A percentile compares a stretch with the other conserved stretches of the same genome.
phyloP scores from a whole-genome alignment of 2,329 filamentous ascomycete genomes.

The Neofusicoccum umdonicola region DNA sequence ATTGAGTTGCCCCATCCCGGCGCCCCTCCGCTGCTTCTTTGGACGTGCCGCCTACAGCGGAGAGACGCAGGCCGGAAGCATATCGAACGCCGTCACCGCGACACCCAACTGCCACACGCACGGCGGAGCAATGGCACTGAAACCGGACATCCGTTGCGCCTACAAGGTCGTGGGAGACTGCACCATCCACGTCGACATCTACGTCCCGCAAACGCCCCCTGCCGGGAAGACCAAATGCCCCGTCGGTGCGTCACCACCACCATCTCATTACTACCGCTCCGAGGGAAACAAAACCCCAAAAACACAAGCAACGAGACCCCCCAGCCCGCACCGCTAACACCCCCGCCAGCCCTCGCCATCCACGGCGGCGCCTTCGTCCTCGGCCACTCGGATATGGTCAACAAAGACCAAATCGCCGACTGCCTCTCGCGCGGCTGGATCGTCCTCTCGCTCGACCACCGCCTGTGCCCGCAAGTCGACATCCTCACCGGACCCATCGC shows the following conservation, averaged over 20 bases:
- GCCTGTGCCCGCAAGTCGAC: slow-evolving; percentile 34
- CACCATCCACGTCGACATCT: slow-evolving; percentile 17
- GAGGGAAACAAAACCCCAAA: too few relatives aligned
- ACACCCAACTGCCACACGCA: too few relatives aligned
- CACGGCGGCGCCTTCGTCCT: slow-evolving; percentile 48
- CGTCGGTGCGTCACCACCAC: slow-evolving; percentile 10
- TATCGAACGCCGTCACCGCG: too few relatives aligned
- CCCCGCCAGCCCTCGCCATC: slow-evolving; percentile 39
- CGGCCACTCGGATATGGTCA: slow-evolving; percentile 21
- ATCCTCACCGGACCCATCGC: slow-evolving; percentile 32
- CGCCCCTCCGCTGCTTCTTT: too few relatives aligned
- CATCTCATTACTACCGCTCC: too few relatives aligned
- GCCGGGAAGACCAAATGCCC: background rate
- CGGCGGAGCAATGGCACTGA: background rate
- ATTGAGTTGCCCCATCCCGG: too few relatives aligned
- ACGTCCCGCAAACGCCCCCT: background rate
- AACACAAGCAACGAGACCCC: too few relatives aligned
- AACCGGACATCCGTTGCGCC: slow-evolving; percentile 2
- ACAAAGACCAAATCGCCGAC: slow-evolving; percentile 21
- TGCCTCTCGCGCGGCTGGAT: slow-evolving; percentile 23
- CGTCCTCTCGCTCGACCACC: slow-evolving; percentile 22
- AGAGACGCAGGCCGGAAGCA: too few relatives aligned
- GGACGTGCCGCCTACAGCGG: background rate
- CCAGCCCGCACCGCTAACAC: background rate
- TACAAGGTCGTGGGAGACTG: slow-evolving; percentile 17